A percentile compares a stretch with the other conserved stretches of the same genome.
Evolutionary conservation across 2,329 filamentous ascomycete genomes (phyloP).

Genomic region (Triangularia setosa): DNA sequence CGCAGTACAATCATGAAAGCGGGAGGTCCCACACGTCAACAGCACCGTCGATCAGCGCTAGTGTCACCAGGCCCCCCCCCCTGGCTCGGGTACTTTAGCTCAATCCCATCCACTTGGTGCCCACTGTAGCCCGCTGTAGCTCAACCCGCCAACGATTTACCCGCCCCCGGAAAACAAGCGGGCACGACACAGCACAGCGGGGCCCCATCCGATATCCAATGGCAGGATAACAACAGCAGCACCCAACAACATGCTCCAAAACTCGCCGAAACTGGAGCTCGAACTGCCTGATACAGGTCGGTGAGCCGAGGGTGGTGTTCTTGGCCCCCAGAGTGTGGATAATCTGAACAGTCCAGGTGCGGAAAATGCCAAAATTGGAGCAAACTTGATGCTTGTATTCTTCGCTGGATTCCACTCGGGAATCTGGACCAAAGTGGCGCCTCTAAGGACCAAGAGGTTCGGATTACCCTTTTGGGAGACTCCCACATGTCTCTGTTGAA

Average conservation of each 20-base stretch:
- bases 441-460: background rate
- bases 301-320: background rate
- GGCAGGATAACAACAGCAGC: background rate
- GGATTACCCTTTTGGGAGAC: slow-evolving; percentile 10
- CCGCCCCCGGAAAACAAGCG: background rate
- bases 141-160: background rate
- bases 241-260: background rate
- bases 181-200: background rate
- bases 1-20: background rate
- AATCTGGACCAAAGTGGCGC: background rate
- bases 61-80: too few relatives aligned
- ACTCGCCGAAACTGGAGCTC: background rate
- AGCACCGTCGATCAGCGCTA: background rate
- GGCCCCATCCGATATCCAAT: background rate
- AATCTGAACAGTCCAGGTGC: background rate
- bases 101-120: background rate
- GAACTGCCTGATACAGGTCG: background rate
- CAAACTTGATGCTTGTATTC: background rate
- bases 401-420: background rate
- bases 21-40: background rate
- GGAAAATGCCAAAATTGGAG: background rate
- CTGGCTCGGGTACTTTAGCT: background rate
- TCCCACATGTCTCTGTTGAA: background rate
- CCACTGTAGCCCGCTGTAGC: background rate
- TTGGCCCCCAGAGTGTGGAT: background rate